Evolutionary conservation across 2,329 filamentous ascomycete species (phyloP).

Genomic region (Cordyceps cicadae): DNA sequence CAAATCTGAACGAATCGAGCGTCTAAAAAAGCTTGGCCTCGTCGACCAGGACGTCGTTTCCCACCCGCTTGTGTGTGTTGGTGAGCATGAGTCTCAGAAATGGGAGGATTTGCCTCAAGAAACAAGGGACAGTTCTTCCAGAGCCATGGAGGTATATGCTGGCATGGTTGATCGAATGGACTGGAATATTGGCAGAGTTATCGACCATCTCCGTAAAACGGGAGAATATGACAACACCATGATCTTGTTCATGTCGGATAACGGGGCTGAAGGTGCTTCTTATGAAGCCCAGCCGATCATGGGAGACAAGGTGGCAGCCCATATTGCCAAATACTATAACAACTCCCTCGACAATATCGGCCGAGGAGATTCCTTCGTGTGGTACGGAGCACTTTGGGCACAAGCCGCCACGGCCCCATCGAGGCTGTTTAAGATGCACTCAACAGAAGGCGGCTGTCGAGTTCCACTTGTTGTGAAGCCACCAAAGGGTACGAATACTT

Average conservation of each 20-base stretch:
- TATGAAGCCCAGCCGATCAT: constrained; percentile 52
- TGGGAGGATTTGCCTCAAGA: constrained; percentile 40
- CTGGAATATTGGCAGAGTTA: constrained; percentile 48
- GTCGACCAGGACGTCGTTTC: constrained; percentile 41
- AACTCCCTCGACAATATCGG: constrained; percentile 42
- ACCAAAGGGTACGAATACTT: not conserved
- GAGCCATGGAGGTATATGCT: constrained; percentile 54
- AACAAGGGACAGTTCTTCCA: constrained; percentile 38
- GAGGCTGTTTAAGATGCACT: constrained; percentile 31
- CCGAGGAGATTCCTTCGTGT: constrained; percentile 47
- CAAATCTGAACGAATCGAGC: constrained; percentile 41
- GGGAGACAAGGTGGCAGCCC: constrained; percentile 41
- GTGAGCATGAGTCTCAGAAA: constrained; percentile 34
- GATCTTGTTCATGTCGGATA: constrained; percentile 55
- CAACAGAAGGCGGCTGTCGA: constrained; percentile 41
- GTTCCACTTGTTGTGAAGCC: constrained; percentile 40
- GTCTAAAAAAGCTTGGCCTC: constrained; percentile 50
- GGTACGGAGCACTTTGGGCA: constrained; percentile 49
- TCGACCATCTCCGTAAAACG: constrained; percentile 45
- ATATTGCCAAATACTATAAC: constrained; percentile 44
- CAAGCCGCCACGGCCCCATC: constrained; percentile 31
- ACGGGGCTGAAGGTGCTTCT: constrained; percentile 51
- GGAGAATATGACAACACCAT: constrained; percentile 57
- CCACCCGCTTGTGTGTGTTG: constrained; percentile 37
- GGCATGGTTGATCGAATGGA: constrained; percentile 59